Evolutionary conservation across 2,329 filamentous ascomycete genomes (phyloP).

Genomic region (Ophiognomonia clavigignenti-juglandacearum): DNA sequence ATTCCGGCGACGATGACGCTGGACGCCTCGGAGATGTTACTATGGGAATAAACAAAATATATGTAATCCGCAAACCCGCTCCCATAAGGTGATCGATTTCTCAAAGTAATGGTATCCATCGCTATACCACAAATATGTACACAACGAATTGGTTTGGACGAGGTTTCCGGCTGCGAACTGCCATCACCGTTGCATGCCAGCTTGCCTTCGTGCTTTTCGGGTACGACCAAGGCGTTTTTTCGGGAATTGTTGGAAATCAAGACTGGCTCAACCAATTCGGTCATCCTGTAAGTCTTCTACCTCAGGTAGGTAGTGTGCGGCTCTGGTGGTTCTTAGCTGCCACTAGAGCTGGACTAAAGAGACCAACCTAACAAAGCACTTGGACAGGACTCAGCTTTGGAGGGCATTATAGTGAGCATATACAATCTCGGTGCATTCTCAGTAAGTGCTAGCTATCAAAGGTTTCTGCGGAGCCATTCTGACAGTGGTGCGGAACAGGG

Average conservation of each 20-base stretch:
- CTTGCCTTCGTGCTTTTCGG: conserved; percentile 37
- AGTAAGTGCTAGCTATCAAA: no score
- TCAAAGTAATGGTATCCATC: not conserved
- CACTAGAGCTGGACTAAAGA: not conserved
- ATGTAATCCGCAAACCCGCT: no score
- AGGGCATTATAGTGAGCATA: conserved; percentile 35
- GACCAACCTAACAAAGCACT: not conserved
- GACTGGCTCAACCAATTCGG: conserved; percentile 37
- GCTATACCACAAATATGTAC: conserved; percentile 1
- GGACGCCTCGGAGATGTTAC: no score
- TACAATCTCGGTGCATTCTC: conserved; percentile 32
- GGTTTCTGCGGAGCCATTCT: no score
- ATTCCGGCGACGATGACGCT: no score
- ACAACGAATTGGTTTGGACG: conserved; percentile 15
- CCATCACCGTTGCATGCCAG: conserved; percentile 18
- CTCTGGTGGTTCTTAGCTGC: no score
- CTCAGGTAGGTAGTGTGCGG: not conserved
- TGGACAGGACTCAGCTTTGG: conserved; percentile 23
- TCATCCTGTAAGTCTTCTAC: conserved; percentile 21
- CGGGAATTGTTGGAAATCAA: conserved; percentile 39
- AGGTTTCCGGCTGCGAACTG: conserved; percentile 15
- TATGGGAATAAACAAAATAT: no score
- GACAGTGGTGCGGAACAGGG: conserved; percentile 14
- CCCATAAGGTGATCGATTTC: no score
- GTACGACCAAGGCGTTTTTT: conserved; percentile 45